Percentiles rank a stretch among this genome's conserved stretches.
These are phyloP conservation scores for Chytriomyces sp. DNA, from an alignment of 192 early-diverging fungal genomes.

Conservation along the genomic window DNA sequence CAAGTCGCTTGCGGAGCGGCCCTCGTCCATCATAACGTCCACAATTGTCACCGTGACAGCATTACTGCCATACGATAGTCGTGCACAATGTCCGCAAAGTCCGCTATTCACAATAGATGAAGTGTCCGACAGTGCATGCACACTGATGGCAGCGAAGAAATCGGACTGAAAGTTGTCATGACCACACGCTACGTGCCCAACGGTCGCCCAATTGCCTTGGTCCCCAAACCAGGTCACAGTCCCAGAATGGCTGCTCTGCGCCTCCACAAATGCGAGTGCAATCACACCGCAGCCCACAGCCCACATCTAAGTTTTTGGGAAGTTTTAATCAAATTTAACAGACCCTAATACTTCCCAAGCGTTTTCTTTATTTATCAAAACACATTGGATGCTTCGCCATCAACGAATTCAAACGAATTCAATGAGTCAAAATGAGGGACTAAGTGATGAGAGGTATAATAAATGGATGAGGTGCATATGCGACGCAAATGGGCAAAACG, in stretches of 20 bases:
- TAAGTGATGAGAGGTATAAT: neutral
- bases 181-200: neutral
- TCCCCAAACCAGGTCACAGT: conserved; percentile 4
- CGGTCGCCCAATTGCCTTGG: neutral
- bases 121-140: neutral
- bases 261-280: neutral
- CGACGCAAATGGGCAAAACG: neutral
- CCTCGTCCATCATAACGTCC: neutral
- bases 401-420: neutral
- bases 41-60: neutral
- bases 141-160: neutral
- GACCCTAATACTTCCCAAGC: neutral
- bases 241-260: neutral
- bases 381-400: neutral
- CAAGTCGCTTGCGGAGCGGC: neutral
- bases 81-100: neutral
- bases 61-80: neutral
- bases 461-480: neutral
- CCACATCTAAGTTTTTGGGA: neutral
- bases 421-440: neutral
- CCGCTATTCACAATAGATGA: neutral
- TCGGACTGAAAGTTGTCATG: neutral
- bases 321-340: neutral
- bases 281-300: neutral
- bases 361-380: neutral